Base-by-base conservation (phyloP, 768 basidiomycete genomes). In the Mycena latifolia region DNA sequence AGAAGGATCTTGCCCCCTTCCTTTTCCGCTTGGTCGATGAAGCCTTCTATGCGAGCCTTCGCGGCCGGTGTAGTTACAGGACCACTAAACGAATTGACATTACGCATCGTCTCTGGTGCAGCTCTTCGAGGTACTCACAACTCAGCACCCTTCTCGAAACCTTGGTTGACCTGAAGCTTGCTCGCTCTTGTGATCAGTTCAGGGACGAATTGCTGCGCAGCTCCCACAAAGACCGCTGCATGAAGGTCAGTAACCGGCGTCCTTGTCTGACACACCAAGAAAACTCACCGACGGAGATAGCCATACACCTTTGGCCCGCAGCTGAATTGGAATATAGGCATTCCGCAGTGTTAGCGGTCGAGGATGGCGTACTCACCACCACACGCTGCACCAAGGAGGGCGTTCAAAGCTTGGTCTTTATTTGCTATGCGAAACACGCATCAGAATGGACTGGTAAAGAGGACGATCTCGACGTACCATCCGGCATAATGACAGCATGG, bases 221-320 rank as follows among this genome's bases (percentile, higher is more conserved):
- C 83, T 28, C 97, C 97, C 35, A 99, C 94, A 56, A 96, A 85
- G 35, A 98, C 78, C 22, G 84, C 91, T 91, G 48, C 20, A 15
- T 27, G 12, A 31, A 27, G 18, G 2, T 58, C 20, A 46, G 24
- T 50, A 33, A 33, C 35, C 11, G 29, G 10, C n/a, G n/a, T n/a
- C 27, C 14, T 46, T 27, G 11, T 47, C 15, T 51, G 5, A 43
- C 3, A 46, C 24, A 54, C n/a, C 35, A 58, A 43, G 45, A 5
- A 29, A 20, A 45, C 89, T 73, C 67, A 92, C 94, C 92, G 37
- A 96, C 95, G 22, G 95, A 97, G 43, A 97, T 82, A 14, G 96
- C 96, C 96, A 98, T 98, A 80, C 96, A 99, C 65, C 97, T 87
- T 77, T 98, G 97, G 18, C 97, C 97, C 29, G 97, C 97, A 67